Conservation (phyloP, 1,139 yeast species). For the Hyphopichia fennica region DNA sequence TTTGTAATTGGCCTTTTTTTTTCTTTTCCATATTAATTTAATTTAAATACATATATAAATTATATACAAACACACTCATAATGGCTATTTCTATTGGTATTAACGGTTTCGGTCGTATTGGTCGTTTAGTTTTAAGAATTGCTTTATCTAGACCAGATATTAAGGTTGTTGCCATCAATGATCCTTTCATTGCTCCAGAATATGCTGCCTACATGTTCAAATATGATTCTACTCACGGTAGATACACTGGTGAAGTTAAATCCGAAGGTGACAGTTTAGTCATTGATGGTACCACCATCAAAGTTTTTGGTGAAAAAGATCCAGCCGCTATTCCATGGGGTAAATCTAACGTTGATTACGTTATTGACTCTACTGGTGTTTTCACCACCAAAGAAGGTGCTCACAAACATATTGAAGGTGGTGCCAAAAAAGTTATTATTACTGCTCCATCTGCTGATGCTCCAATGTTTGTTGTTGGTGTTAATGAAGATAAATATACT, state of each 20-base stretch:
- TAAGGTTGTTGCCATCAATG: constrained; percentile 70
- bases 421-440: constrained; percentile 79
- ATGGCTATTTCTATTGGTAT: constrained; percentile 47
- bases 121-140: constrained; percentile 73
- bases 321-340: constrained; percentile 77
- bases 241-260: constrained; percentile 58
- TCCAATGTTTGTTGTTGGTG: constrained; percentile 79
- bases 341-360: constrained; percentile 61
- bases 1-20: neutral
- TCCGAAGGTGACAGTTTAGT: constrained; percentile 48
- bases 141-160: constrained; percentile 63
- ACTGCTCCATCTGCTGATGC: constrained; percentile 80
- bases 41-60: neutral
- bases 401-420: constrained; percentile 68
- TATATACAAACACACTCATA: neutral
- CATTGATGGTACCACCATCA: constrained; percentile 60
- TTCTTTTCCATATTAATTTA: neutral
- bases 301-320: constrained; percentile 67
- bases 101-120: constrained; percentile 81
- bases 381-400: constrained; percentile 72
- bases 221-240: constrained; percentile 79
- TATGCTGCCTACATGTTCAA: constrained; percentile 81
- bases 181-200: constrained; percentile 71
- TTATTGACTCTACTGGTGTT: constrained; percentile 79
- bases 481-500: constrained; percentile 66